These are phyloP conservation scores for Phalaenopsis equestris DNA, from an alignment of 106 monocot species.

Conservation along the genomic window DNA sequence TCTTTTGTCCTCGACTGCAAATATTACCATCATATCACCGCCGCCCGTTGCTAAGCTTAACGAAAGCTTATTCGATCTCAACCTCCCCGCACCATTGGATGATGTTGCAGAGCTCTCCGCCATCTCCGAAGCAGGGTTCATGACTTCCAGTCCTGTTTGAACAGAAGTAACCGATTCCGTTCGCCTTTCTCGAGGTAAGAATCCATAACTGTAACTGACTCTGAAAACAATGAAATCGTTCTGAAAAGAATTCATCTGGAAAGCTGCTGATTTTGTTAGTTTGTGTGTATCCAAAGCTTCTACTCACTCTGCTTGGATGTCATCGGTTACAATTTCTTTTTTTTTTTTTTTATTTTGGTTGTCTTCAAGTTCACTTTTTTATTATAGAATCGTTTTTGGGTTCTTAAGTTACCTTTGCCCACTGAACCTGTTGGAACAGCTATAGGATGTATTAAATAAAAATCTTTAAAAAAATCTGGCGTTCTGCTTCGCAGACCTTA, in stretches of 20 bases:
- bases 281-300: not conserved
- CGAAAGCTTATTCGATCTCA: constrained; percentile 30
- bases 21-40: not conserved
- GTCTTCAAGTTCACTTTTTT: not conserved
- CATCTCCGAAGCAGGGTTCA: constrained; percentile 6
- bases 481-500: not conserved
- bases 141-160: not conserved
- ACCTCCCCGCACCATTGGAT: constrained; percentile 30
- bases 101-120: constrained; percentile 26
- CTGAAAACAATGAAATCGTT: not conserved
- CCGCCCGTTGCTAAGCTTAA: not conserved
- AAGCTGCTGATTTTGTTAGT: not conserved
- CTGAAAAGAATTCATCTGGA: not conserved
- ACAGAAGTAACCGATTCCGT: not conserved
- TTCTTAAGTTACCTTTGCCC: not conserved
- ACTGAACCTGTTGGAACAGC: not conserved
- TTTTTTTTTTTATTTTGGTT: not conserved
- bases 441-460: not conserved
- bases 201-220: not conserved
- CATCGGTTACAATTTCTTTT: not conserved
- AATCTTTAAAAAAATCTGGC: not conserved
- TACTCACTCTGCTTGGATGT: not conserved
- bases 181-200: not conserved
- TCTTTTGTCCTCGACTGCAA: not conserved
- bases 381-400: constrained; percentile 3